Evolutionary conservation across 768 basidiomycete species (phyloP), one percentile per base, ranked within the genome.

Genomic region (Hericium erinaceus): DNA sequence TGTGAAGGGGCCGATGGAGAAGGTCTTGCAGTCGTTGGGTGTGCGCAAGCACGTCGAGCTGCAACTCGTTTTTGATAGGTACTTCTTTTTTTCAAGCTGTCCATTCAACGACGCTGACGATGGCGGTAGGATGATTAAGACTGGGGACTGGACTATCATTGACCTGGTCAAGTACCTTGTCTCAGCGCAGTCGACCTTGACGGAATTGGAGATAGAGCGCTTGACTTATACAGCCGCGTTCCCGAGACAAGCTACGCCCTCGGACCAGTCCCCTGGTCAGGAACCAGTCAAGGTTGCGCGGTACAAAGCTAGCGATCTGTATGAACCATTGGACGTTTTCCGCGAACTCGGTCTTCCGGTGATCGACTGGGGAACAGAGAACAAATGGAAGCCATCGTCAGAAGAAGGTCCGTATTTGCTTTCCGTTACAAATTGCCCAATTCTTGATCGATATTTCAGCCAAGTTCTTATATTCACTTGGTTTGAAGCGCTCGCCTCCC

Each of bases 41-140:
- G 91, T 98, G 11, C 81, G 92, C 16, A 91, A 84, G 67, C 93
- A 95, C 61, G 92, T 98, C 7, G 90, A 98, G 59, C 76, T 98
- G 2, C 94, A 98, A 68, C 75, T 97, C 2, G 80, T 99, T n/a
- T 99, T 99, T 67, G 82, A 87, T 55, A 79, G 94, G 85, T 89
- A 55, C 44, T 15, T 48, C 37, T 22, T 48, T 16, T 39, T 20
- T 2, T 22, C 22, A 39, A 22, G 22, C 1, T 40, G n/a, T 26
- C 37, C n/a, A 15, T 24, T 16, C 22, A 0, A 16, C 24, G 16
- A 24, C 50, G 13, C 18, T 28, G 5, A 24, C 22, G 15, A 48
- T 7, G 22, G 10, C n/a, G 12, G 52, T 4, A 92, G 90, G 68
- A 89, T 92, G 88, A 82, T 92, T 62, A 89, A 87, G 68, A 90